Base-by-base conservation (phyloP, 441 rosid genomes). In the Omphalea diandra region DNA sequence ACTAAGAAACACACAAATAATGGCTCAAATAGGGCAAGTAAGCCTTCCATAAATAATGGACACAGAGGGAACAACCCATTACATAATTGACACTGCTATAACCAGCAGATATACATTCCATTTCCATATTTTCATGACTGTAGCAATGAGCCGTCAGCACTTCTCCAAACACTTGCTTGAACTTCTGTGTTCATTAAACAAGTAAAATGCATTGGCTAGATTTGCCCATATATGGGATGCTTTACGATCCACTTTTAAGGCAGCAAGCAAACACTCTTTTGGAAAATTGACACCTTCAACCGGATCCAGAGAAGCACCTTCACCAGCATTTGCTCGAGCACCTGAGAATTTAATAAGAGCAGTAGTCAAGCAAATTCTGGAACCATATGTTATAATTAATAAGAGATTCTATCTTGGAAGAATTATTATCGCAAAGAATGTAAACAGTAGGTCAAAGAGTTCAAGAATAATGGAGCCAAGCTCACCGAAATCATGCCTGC, bases 161-260 rank as follows among this genome's bases (percentile, higher is more conserved):
- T 94, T 94, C 90, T 94, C 98, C 94, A 94, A 88, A 81, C 99
- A 94, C 78, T 90, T 90, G 86, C 85, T 81, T 66, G 97, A 86
- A 72, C 92, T 94, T 80, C 86, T 83, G 78, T 90, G 87, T 82
- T 92, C 99, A 53, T 91, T 91, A 64, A 72, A 75, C 84, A 86
- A 75, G 80, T 75, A 81, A 71, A 84, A 90, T 62, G 94, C 96
- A 79, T 83, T 84, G 47, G 97, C 98, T 62, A 94, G 93, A 82
- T 85, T 90, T 46, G 83, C 90, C 99, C 99, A 94, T 31, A 78
- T 68, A 81, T 94, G 97, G 26, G 97, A 85, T 41, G 96, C 87
- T 80, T 85, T 94, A 12, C 94, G 93, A 78, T 91, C 98, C 70
- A 86, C 77, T 74, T 87, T 87, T 58, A 94, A 59, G 65, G 91